phyloP scores from a whole-genome alignment of 2,329 filamentous ascomycete species.

The Aspergillus nomiae region DNA sequence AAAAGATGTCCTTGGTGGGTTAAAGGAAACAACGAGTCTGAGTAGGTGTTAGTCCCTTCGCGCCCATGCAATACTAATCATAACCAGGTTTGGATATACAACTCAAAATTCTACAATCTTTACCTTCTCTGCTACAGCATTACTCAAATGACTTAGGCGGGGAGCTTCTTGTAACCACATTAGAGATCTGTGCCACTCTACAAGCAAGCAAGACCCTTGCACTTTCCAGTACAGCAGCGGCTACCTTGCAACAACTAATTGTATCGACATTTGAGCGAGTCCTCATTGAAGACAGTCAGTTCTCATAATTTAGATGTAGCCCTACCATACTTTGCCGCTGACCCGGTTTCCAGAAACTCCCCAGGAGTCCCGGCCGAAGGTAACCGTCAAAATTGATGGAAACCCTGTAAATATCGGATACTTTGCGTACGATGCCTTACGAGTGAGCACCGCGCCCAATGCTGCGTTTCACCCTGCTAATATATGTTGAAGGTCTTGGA shows the following conservation, averaged over 20 bases:
- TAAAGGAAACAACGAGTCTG: slow-evolving; percentile 76
- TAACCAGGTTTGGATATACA: slow-evolving; percentile 75
- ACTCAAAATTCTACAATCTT: slow-evolving; percentile 88
- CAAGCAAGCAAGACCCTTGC: slow-evolving; percentile 91
- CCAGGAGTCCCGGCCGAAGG: slow-evolving; percentile 58
- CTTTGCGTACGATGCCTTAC: slow-evolving; percentile 82
- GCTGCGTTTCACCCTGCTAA: slow-evolving; percentile 2
- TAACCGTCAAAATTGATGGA: slow-evolving; percentile 68
- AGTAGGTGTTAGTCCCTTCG: slow-evolving; percentile 50
- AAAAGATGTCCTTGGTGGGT: slow-evolving; percentile 81
- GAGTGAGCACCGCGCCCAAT: slow-evolving; percentile 48
- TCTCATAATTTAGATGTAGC: background rate
- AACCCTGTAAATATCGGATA: slow-evolving; percentile 68
- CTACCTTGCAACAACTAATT: slow-evolving; percentile 92
- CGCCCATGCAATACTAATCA: slow-evolving; percentile 23
- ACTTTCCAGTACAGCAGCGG: slow-evolving; percentile 92
- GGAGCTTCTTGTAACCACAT: slow-evolving; percentile 74
- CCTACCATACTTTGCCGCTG: slow-evolving; percentile 4
- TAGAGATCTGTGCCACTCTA: slow-evolving; percentile 89
- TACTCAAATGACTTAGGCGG: slow-evolving; percentile 81
- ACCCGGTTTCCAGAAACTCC: slow-evolving; percentile 22
- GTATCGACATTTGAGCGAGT: slow-evolving; percentile 94
- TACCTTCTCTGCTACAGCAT: slow-evolving; percentile 87
- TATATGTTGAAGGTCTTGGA: slow-evolving; percentile 67
- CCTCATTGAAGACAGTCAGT: slow-evolving; percentile 73